Percentiles rank a stretch among this genome's conserved stretches.
phyloP scores from a whole-genome alignment of 148 eudicot genomes.

The Pouteria glomerata region DNA sequence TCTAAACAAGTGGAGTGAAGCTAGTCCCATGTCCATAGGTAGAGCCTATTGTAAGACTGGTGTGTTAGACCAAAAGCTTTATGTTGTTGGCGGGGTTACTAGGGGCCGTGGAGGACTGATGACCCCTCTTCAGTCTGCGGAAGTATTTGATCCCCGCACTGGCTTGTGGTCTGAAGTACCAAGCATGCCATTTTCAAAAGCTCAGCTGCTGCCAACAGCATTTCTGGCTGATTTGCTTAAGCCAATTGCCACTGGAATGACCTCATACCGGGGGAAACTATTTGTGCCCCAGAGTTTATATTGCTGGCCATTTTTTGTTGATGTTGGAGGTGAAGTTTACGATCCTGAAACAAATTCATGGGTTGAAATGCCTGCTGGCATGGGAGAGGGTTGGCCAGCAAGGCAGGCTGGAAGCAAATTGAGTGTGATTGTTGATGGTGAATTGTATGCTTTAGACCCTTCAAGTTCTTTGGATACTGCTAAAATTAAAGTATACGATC shows the following conservation, averaged over 20 bases:
- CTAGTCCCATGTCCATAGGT: constrained; percentile 58
- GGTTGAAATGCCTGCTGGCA: constrained; percentile 90
- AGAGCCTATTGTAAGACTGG: constrained; percentile 91
- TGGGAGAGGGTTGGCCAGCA: constrained; percentile 99
- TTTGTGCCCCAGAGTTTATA: constrained; percentile 94
- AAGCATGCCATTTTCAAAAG: constrained; percentile 92
- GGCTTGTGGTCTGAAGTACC: constrained; percentile 75
- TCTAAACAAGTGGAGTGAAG: constrained; percentile 67
- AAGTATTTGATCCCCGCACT: constrained; percentile 72
- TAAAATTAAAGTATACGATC: constrained; percentile 70
- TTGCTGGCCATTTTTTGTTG: constrained; percentile 97
- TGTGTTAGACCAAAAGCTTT: constrained; percentile 68
- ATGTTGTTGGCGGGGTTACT: constrained; percentile 90
- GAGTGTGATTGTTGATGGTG: constrained; percentile 71
- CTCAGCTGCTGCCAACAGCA: constrained; percentile 80
- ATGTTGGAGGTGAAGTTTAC: constrained; percentile 93
- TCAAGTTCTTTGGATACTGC: constrained; percentile 71
- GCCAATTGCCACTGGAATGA: constrained; percentile 96
- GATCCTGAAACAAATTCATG: constrained; percentile 83
- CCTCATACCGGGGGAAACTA: constrained; percentile 74
- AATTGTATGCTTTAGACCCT: constrained; percentile 80
- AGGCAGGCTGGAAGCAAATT: constrained; percentile 94
- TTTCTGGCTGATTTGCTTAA: constrained; percentile 79
- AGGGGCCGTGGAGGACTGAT: constrained; percentile 68
- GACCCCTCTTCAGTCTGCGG: constrained; percentile 83